Evolutionary conservation across 225 moss, liverwort and hornwort species (phyloP), one percentile per base, ranked within the genome.

Genomic region (Marchantia polymorpha): DNA sequence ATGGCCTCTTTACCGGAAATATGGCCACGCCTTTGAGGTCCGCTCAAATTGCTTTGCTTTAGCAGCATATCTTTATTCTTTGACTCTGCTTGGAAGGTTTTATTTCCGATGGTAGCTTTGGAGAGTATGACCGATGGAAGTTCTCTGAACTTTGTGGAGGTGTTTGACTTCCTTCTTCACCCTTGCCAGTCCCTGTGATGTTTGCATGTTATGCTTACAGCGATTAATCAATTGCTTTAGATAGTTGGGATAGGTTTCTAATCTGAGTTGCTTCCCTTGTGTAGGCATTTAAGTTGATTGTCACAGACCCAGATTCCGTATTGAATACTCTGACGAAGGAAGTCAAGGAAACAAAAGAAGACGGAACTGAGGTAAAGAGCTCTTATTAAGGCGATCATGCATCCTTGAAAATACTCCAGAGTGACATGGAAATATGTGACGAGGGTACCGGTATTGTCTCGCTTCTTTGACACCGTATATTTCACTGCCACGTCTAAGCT

Each of bases 21-120:
- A 93, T 55, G 96, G 96, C 66, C 94, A 96, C 82, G 96, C 94
- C 47, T 94, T 96, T 83, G 96, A 96, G 92, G 93, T 95, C 76
- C 71, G 87, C 48, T 72, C 3, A 27, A 0, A 11, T 19, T 73
- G 6, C 56, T 54, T 20, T 77, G 8, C 51, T 50, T 67, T 13
- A 67, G 67, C 14, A 29, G 29, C 30, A 30, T 66, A 66, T 30
- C 67, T 27, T 30, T 31, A 31, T 10, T 58, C 8, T 39, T 13
- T 58, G 20, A 58, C 15, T 3, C 15, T 58, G 56, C 13, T 58
- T 1, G 56, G 20, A 58, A 39, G 39, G 39, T 61, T 16, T 23
- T n/a, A 61, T 9, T 6, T 0, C 61, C 23, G 8, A 67, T 26
- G 65, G 67, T 67, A 10, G 10, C 13, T 29, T 1, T 10, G 8